Evolutionary conservation across 306 rosid genomes (phyloP), one percentile per base, ranked within the genome.

Genomic region (Bauhinia variegata): DNA sequence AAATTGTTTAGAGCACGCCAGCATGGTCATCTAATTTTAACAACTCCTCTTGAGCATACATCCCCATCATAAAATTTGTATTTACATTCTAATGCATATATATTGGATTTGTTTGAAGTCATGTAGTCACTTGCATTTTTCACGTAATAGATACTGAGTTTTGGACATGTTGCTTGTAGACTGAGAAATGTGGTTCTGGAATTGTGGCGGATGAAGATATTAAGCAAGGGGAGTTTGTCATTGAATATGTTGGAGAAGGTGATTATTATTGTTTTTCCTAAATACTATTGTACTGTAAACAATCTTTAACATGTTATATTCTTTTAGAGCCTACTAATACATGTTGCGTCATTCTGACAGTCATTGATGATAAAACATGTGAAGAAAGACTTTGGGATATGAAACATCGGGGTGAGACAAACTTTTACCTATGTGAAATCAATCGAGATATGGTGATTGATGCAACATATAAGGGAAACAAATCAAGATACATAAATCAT

Each of bases 211-310:
- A 81, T 79, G 98, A 92, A 81, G 93, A 92, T 79, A 84, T 92
- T 68, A 87, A 84, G 60, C 81, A 57, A 41, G 98, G 98, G 82
- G 98, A 89, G 60, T 92, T 92, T 76, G 89, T 89, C 42, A 78
- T 89, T 34, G 98, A 92, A 84, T 92, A 92, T 83, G 96, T 92
- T 54, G 98, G 98, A 72, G 98, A 93, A 86, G 95, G 97, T 88
- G 74, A 81, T 14, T 47, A 36, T 52, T 13, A 60, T 23, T 54
- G 54, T 34, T 61, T n/a, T n/a, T n/a, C n/a, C n/a, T 34, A 11
- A 55, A 0, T 28, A 13, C 61, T 53, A 43, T 17, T 16, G 10
- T 52, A 55, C 14, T 44, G 58, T 39, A 44, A 46, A 11, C 10
- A 31, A 3, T 11, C 51, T 11, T 39, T 56, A 39, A 41, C 34